Conservation (phyloP, 371 early-diverging fungal genomes). For the Haplosporangium sp. region DNA sequence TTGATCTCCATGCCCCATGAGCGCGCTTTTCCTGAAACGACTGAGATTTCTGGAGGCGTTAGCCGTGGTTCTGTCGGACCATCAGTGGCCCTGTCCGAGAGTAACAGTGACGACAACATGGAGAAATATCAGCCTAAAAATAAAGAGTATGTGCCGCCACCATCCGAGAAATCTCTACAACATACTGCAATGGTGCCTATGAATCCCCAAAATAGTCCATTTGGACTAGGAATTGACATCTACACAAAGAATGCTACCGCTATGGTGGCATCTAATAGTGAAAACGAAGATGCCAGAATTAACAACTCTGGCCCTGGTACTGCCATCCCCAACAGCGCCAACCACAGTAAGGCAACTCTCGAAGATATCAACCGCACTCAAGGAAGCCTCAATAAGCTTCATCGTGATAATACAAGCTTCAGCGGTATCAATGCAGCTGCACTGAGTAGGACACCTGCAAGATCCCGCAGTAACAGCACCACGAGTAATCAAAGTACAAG, state of each 20-base stretch:
- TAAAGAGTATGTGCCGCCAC: not conserved
- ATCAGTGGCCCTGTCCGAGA: not conserved
- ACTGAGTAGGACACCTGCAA: not conserved
- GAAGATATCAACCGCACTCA: too few species aligned
- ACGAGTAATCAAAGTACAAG: not conserved
- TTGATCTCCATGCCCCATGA: constrained; percentile 17
- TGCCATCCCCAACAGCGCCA: not conserved
- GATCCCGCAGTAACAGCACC: constrained; percentile 2
- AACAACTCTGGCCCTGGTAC: not conserved
- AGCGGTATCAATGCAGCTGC: not conserved
- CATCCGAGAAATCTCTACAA: not conserved
- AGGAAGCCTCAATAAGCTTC: not conserved
- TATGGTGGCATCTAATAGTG: not conserved
- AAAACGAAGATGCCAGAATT: constrained; percentile 2
- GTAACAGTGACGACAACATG: not conserved
- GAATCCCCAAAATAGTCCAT: constrained; percentile 7
- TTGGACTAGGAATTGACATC: constrained; percentile 42
- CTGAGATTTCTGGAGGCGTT: not conserved
- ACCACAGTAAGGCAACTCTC: not conserved
- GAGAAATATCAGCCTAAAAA: constrained; percentile 1
- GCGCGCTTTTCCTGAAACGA: not conserved
- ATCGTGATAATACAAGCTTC: not conserved
- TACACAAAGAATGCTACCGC: constrained; percentile 9
- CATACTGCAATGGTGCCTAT: not conserved
- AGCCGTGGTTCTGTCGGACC: not conserved